These are phyloP conservation scores for Candida pini DNA, from an alignment of 805 yeast species.

Conservation along the genomic window DNA sequence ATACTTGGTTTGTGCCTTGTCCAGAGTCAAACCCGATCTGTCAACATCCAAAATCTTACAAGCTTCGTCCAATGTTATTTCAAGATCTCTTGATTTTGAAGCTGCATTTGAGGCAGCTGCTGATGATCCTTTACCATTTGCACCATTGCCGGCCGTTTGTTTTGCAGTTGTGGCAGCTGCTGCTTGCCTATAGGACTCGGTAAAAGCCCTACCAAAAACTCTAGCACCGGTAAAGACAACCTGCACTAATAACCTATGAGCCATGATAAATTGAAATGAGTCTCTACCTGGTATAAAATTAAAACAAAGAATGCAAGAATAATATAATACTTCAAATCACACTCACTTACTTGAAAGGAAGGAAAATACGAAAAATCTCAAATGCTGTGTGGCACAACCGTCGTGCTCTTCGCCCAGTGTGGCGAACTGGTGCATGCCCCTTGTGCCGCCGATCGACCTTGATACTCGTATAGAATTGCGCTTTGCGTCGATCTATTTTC, in stretches of 20 bases:
- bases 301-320: no score
- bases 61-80: slow-evolving; percentile 84
- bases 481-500: no score
- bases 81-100: slow-evolving; percentile 57
- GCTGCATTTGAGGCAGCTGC: slow-evolving; percentile 31
- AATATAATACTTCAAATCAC: no score
- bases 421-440: no score
- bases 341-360: no score
- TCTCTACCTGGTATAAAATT: no score
- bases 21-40: slow-evolving; percentile 44
- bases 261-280: no score
- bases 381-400: no score
- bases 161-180: slow-evolving; percentile 87
- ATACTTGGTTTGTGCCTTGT: slow-evolving; percentile 64
- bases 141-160: slow-evolving; percentile 27
- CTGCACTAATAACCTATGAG: slow-evolving; percentile 85
- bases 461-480: no score
- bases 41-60: slow-evolving; percentile 85
- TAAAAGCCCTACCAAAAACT: slow-evolving; percentile 92
- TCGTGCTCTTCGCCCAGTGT: no score
- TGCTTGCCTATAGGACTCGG: slow-evolving; percentile 96
- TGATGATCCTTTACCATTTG: slow-evolving; percentile 28
- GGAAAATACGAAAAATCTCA: no score
- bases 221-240: slow-evolving; percentile 92
- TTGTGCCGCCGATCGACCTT: no score